Evolutionary conservation across 495 filamentous ascomycete species (phyloP).

Genomic region (Tuber aestivum): DNA sequence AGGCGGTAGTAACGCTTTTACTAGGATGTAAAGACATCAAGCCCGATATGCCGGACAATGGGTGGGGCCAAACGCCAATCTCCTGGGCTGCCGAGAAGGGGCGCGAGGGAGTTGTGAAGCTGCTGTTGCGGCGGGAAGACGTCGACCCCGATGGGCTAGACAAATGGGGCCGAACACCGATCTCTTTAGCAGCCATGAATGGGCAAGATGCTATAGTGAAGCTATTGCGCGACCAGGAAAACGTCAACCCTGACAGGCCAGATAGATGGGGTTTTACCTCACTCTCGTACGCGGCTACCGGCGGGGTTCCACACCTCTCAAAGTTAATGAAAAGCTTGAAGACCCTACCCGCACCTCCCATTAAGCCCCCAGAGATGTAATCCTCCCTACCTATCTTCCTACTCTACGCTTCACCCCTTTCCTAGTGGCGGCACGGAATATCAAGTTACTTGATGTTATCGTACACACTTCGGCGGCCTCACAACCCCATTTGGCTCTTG

Average conservation of each 20-base stretch:
- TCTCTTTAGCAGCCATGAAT: background rate
- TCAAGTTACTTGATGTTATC: too few species aligned
- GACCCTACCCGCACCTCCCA: too few species aligned
- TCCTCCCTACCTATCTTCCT: too few species aligned
- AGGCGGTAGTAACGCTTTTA: background rate
- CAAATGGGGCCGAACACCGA: rapidly evolving
- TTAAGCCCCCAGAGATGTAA: too few species aligned
- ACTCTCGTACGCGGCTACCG: too few species aligned
- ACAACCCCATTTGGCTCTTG: too few species aligned
- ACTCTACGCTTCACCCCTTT: too few species aligned
- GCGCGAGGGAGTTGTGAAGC: background rate
- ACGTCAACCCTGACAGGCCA: background rate
- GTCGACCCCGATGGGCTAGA: background rate
- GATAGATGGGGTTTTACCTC: too few species aligned
- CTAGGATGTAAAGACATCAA: background rate
- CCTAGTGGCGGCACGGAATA: too few species aligned
- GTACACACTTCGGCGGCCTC: too few species aligned
- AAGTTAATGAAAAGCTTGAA: too few species aligned
- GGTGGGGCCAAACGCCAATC: background rate
- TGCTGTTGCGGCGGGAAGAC: background rate
- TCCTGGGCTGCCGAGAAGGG: background rate
- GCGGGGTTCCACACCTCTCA: too few species aligned
- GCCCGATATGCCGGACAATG: background rate
- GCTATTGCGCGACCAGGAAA: background rate
- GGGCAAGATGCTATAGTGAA: background rate